Percentiles rank a stretch among this genome's conserved stretches.
These are phyloP conservation scores for Austroboletus eburneus DNA, from an alignment of 768 basidiomycete species.

Conservation along the genomic window DNA sequence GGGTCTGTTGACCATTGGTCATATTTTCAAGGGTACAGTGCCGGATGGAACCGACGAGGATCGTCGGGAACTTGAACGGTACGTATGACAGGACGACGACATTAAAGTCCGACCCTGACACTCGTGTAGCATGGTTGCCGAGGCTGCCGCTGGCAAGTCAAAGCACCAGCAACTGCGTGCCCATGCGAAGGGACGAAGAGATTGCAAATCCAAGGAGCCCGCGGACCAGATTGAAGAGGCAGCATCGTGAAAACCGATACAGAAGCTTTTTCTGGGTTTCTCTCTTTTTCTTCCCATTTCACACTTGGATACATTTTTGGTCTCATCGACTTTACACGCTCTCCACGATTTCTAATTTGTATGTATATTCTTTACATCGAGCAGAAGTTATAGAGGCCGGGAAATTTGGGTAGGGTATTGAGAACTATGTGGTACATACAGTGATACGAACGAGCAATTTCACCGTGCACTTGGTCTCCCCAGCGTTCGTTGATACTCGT, in stretches of 20 bases:
- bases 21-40: conserved; percentile 78
- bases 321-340: conserved; percentile 13
- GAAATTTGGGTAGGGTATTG: conserved; percentile 9
- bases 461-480: conserved; percentile 2
- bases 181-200: conserved; percentile 25
- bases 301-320: conserved; percentile 13
- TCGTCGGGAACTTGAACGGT: conserved; percentile 91
- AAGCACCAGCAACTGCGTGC: conserved; percentile 44
- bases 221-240: conserved; percentile 23
- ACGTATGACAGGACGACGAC: conserved; percentile 20
- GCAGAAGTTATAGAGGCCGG: conserved; percentile 11
- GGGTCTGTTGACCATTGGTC: conserved; percentile 86
- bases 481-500: conserved; percentile 18
- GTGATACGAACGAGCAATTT: not conserved
- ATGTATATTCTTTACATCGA: conserved; percentile 9
- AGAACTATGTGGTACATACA: conserved; percentile 13
- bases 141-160: conserved; percentile 71
- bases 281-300: conserved; percentile 9
- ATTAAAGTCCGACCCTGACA: not conserved
- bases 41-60: conserved; percentile 94
- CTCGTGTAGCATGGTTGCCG: conserved; percentile 69
- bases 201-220: conserved; percentile 36
- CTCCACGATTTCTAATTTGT: conserved; percentile 15
- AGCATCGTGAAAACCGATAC: conserved; percentile 13
- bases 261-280: not conserved